A percentile compares a stretch with the other conserved stretches of the same genome.
Conservation (phyloP, 768 basidiomycete species). For the Lentinus brumalis region DNA sequence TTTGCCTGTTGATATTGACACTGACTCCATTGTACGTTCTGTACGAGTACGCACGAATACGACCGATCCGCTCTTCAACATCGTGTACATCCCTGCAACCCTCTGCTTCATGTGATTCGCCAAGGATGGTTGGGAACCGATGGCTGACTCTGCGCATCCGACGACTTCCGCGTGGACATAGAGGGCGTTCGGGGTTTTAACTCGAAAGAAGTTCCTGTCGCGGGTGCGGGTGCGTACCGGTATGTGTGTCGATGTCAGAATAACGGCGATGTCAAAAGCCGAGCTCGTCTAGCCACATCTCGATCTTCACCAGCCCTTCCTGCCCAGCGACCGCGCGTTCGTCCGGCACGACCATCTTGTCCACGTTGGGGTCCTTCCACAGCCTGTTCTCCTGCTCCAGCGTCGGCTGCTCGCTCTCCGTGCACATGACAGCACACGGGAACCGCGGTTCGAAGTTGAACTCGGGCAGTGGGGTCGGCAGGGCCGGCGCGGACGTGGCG, state of each 20-base stretch:
- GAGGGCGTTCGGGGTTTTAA: not conserved
- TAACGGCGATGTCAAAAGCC: conserved; percentile 40
- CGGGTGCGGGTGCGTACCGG: too few species aligned
- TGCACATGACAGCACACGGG: conserved; percentile 53
- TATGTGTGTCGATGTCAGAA: not conserved
- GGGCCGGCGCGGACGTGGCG: conserved; percentile 28
- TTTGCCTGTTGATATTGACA: too few species aligned
- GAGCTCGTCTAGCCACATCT: conserved; percentile 57
- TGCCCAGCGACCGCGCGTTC: conserved; percentile 33
- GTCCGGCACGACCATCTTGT: conserved; percentile 17
- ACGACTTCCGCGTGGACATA: not conserved
- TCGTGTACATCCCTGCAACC: too few species aligned
- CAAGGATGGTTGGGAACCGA: too few species aligned
- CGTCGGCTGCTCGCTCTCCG: conserved; percentile 35
- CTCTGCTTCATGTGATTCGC: too few species aligned
- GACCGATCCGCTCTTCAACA: too few species aligned
- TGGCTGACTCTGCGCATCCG: too few species aligned
- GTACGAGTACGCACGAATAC: too few species aligned
- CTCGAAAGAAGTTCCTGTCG: too few species aligned
- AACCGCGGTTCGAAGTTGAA: conserved; percentile 66
- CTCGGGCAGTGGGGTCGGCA: conserved; percentile 45
- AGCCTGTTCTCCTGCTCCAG: conserved; percentile 45
- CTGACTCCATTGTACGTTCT: too few species aligned
- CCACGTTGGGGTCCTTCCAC: conserved; percentile 34
- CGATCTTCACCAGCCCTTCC: conserved; percentile 44